phyloP scores from a whole-genome alignment of 75 land plant species.

The Selaginella moellendorffii region DNA sequence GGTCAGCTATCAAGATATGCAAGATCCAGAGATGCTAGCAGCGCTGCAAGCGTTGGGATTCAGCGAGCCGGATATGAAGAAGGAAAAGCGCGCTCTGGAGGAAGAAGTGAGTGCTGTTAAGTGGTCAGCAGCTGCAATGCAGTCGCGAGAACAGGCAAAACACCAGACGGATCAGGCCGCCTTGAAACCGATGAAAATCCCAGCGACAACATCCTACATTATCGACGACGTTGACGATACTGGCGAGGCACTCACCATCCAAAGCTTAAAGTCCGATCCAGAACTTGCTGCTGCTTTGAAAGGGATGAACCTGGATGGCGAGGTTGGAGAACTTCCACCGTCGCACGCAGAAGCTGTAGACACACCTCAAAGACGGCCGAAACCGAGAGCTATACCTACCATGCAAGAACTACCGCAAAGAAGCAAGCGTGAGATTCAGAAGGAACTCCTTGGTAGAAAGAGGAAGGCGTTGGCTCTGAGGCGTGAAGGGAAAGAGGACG shows the following conservation, averaged over 20 bases:
- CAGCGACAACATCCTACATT: too few relatives aligned
- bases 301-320: not conserved
- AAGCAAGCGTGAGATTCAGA: conserved; percentile 36
- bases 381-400: not conserved
- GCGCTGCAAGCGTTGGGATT: conserved; percentile 25
- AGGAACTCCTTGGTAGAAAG: conserved; percentile 71
- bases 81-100: too few relatives aligned
- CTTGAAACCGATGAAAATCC: too few relatives aligned
- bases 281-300: not conserved
- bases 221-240: not conserved
- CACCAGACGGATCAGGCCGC: too few relatives aligned
- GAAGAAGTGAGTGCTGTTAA: too few relatives aligned
- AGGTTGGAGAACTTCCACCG: not conserved
- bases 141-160: too few relatives aligned
- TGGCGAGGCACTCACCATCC: not conserved
- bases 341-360: too few relatives aligned
- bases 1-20: conserved; percentile 67
- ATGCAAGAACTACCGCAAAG: not conserved
- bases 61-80: not conserved
- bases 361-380: not conserved
- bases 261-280: not conserved
- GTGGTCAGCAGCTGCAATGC: too few relatives aligned
- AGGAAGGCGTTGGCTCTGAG: conserved; percentile 66
- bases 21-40: conserved; percentile 70
- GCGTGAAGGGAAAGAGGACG: conserved; percentile 64